phyloP scores from a whole-genome alignment of 495 filamentous ascomycete genomes.

The Trichoderma reesei region DNA sequence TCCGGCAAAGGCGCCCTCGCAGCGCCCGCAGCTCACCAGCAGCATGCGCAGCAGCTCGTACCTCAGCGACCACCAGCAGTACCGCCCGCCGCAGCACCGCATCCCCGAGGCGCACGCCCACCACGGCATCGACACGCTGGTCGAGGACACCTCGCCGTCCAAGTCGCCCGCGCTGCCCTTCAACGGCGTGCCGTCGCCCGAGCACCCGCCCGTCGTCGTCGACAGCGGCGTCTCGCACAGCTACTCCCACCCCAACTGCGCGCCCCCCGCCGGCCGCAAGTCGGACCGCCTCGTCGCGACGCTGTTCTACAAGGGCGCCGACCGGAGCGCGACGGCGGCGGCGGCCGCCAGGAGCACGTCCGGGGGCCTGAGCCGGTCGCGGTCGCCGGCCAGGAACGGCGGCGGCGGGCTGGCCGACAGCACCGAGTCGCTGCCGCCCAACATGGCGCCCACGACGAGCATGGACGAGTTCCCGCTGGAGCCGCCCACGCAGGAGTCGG shows the following conservation, averaged over 20 bases:
- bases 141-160: constrained; percentile 34
- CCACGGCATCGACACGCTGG: constrained; percentile 45
- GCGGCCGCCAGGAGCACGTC: no score
- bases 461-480: constrained; percentile 64
- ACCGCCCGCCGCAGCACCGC: constrained; percentile 47
- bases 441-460: constrained; percentile 54
- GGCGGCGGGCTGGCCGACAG: constrained; percentile 18
- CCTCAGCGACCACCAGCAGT: constrained; percentile 64
- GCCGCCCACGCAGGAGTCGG: constrained; percentile 49
- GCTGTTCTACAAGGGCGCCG: constrained; percentile 49
- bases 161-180: constrained; percentile 34
- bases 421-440: constrained; percentile 34
- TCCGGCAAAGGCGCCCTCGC: not conserved
- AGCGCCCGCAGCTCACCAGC: constrained; percentile 35
- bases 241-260: constrained; percentile 47
- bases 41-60: constrained; percentile 58
- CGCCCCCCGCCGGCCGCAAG: constrained; percentile 29
- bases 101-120: constrained; percentile 35
- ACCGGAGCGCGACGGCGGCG: not conserved
- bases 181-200: constrained; percentile 42
- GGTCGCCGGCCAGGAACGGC: constrained; percentile 18
- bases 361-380: constrained; percentile 21
- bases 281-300: constrained; percentile 51
- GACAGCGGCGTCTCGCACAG: constrained; percentile 47
- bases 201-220: constrained; percentile 42